Evolutionary conservation across 2,329 filamentous ascomycete genomes (phyloP).

Genomic region (Exserohilum turcica): DNA sequence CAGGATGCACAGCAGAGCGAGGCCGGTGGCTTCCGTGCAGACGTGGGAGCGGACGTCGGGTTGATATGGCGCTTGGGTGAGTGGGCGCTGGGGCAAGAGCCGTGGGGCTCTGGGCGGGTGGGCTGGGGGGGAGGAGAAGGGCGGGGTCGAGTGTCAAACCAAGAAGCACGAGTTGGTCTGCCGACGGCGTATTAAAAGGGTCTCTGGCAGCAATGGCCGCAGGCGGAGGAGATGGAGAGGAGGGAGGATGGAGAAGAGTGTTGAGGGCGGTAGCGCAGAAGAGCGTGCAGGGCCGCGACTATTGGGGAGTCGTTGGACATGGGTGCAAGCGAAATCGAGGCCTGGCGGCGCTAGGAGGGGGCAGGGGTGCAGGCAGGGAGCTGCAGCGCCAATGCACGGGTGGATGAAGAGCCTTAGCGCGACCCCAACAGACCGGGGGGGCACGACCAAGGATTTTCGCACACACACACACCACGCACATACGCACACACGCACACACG

Average conservation of each 20-base stretch:
- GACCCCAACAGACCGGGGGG: conserved; percentile 41
- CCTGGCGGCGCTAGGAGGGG: conserved; percentile 22
- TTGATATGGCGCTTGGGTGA: conserved; percentile 7
- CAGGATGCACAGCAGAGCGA: conserved; percentile 19
- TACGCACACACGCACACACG: too few relatives aligned
- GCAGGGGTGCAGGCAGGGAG: conserved; percentile 18
- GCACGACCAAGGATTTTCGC: conserved; percentile 33
- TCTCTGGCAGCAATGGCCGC: conserved; percentile 43
- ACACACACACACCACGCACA: too few relatives aligned
- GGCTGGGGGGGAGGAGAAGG: conserved; percentile 22
- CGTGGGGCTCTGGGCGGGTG: conserved; percentile 21
- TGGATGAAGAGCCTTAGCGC: conserved; percentile 30
- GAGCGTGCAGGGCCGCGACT: conserved; percentile 38
- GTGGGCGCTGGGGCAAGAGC: conserved; percentile 27
- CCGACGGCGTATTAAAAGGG: conserved; percentile 37
- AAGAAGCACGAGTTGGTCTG: conserved; percentile 18
- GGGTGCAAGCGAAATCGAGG: conserved; percentile 41
- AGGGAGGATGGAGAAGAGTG: conserved; percentile 33
- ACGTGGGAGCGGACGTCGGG: conserved; percentile 3
- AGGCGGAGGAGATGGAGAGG: conserved; percentile 35
- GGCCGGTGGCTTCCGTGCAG: conserved; percentile 40
- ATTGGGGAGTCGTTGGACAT: conserved; percentile 36
- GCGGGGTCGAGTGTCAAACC: conserved; percentile 20
- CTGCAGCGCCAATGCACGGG: conserved; percentile 36
- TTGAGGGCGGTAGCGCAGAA: conserved; percentile 43